A percentile compares a stretch with the other conserved stretches of the same genome.
phyloP scores from a whole-genome alignment of 257 asterid species.

The Solanum sitiens region DNA sequence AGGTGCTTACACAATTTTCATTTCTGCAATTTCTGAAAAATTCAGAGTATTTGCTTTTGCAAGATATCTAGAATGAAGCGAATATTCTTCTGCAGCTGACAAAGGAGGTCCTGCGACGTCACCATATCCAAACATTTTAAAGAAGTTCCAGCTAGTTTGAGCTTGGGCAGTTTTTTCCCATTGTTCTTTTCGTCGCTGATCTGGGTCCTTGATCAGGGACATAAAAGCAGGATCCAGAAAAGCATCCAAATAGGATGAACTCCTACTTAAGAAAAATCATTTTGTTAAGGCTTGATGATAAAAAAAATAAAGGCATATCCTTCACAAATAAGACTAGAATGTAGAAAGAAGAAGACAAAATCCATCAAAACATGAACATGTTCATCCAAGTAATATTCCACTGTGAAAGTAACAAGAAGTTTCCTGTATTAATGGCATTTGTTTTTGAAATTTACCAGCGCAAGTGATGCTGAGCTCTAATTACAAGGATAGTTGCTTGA shows the following conservation, averaged over 20 bases:
- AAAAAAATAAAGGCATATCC: neutral
- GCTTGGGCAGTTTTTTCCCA: constrained; percentile 89
- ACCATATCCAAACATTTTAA: constrained; percentile 83
- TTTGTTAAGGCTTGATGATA: neutral
- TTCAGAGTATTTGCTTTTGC: constrained; percentile 83
- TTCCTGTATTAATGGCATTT: neutral
- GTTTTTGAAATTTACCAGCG: neutral
- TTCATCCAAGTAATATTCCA: neutral
- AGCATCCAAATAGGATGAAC: constrained; percentile 63
- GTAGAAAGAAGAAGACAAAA: neutral
- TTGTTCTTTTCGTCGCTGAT: constrained; percentile 74
- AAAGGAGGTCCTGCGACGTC: constrained; percentile 80
- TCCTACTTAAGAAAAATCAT: constrained; percentile 22
- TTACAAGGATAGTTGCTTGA: neutral
- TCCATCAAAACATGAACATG: neutral
- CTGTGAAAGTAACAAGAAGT: neutral
- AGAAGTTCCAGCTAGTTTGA: constrained; percentile 54
- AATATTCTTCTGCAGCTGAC: constrained; percentile 87
- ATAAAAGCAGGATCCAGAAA: constrained; percentile 89
- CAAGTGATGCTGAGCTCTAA: neutral
- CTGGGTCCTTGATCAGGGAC: constrained; percentile 90
- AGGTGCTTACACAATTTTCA: constrained; percentile 81
- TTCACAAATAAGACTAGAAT: neutral
- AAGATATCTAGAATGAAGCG: constrained; percentile 88
- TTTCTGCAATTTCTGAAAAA: constrained; percentile 87